A percentile compares a stretch with the other conserved stretches of the same genome.
Evolutionary conservation across 129 eudicot genomes (phyloP).

Genomic region (carrot (Daucus carota)): DH1_v3.0 NC_030383.2:40518501-40519000

Average conservation of each 20-base stretch:
- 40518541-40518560: conserved; percentile 51
- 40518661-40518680: conserved; percentile 81
- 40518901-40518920: conserved; percentile 70
- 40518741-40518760: conserved; percentile 86
- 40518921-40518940: conserved; percentile 62
- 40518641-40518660: conserved; percentile 90
- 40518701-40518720: conserved; percentile 75
- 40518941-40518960: conserved; percentile 70
- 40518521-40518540: conserved; percentile 36
- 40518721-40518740: conserved; percentile 59
- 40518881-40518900: conserved; percentile 56
- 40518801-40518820: conserved; percentile 73
- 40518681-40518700: conserved; percentile 88
- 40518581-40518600: conserved; percentile 75
- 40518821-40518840: conserved; percentile 74
- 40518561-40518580: conserved; percentile 78
- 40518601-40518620: conserved; percentile 50
- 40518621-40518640: conserved; percentile 78
- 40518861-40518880: conserved; percentile 95
- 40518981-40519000: conserved; percentile 66
- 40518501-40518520: conserved; percentile 15
- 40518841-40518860: conserved; percentile 78
- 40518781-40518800: conserved; percentile 64
- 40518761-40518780: conserved; percentile 86
- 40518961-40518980: conserved; percentile 71